A percentile compares a stretch with the other conserved stretches of the same genome.
These are phyloP conservation scores for Phytophthora sojae DNA, from an alignment of 352 stramenopile species.

Conservation along the genomic window DNA sequence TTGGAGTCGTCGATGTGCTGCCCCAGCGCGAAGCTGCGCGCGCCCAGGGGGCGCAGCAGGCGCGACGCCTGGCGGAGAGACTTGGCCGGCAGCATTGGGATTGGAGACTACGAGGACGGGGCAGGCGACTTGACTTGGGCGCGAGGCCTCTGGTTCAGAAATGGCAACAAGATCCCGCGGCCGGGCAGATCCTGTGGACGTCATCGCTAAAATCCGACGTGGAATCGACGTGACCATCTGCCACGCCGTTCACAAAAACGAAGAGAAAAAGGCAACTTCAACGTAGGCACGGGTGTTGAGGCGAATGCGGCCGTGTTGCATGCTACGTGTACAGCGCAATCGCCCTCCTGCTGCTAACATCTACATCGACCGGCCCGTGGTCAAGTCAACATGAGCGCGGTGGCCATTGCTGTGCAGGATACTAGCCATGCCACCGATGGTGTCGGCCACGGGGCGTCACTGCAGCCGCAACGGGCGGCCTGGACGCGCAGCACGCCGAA, in stretches of 20 bases:
- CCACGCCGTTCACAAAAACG: not conserved
- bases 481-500: conserved; percentile 58
- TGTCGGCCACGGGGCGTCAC: not conserved
- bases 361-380: not conserved
- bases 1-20: conserved; percentile 64
- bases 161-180: conserved; percentile 17
- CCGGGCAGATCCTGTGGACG: not conserved
- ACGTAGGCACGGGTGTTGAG: not conserved
- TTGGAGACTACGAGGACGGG: not conserved
- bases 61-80: conserved; percentile 15
- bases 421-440: conserved; percentile 7
- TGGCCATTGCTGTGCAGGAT: not conserved
- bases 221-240: conserved; percentile 11
- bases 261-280: conserved; percentile 2
- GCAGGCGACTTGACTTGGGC: not conserved
- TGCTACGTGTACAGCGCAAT: not conserved
- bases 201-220: not conserved
- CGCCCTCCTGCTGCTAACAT: not conserved
- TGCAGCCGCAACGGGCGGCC: conserved; percentile 70
- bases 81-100: conserved; percentile 22
- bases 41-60: conserved; percentile 20
- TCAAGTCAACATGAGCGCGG: conserved; percentile 15
- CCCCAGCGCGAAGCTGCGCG: conserved; percentile 50
- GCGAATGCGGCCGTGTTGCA: not conserved
- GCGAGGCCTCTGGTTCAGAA: conserved; percentile 14